phyloP scores from a whole-genome alignment of 2,329 filamentous ascomycete genomes.

The Colletotrichum costaricense region DNA sequence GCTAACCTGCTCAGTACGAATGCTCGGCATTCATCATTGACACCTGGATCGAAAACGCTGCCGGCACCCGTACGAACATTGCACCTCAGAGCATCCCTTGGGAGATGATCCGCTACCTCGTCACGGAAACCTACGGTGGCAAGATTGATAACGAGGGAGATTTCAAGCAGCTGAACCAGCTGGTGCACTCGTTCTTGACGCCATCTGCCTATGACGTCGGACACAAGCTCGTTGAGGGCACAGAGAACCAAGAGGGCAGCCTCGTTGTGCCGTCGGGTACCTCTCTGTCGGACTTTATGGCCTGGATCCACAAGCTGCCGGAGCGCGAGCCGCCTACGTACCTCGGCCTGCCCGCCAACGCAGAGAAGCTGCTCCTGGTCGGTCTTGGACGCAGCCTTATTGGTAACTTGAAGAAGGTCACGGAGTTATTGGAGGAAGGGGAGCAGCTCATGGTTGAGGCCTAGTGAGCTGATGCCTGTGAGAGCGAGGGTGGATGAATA shows the following conservation, averaged over 20 bases:
- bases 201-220: conserved; percentile 92
- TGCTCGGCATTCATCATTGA: conserved; percentile 97
- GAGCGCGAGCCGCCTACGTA: conserved; percentile 98
- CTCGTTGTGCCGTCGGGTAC: conserved; percentile 85
- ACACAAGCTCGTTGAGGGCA: conserved; percentile 84
- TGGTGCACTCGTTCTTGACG: conserved; percentile 85
- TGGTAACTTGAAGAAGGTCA: conserved; percentile 84
- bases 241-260: conserved; percentile 65
- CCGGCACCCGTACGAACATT: conserved; percentile 89
- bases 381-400: conserved; percentile 89
- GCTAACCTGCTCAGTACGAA: conserved; percentile 76
- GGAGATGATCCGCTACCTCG: conserved; percentile 91
- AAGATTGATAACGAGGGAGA: conserved; percentile 95
- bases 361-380: conserved; percentile 93
- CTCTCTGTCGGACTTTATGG: conserved; percentile 84
- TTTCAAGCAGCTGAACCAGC: conserved; percentile 76
- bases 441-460: conserved; percentile 86
- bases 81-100: conserved; percentile 94
- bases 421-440: conserved; percentile 90
- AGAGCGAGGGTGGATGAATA: not conserved
- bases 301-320: conserved; percentile 91
- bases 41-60: conserved; percentile 87
- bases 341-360: conserved; percentile 91
- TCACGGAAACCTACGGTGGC: conserved; percentile 96
- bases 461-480: conserved; percentile 34